Conservation (phyloP, 192 early-diverging fungal species). For the Mortierella alpina region DNA sequence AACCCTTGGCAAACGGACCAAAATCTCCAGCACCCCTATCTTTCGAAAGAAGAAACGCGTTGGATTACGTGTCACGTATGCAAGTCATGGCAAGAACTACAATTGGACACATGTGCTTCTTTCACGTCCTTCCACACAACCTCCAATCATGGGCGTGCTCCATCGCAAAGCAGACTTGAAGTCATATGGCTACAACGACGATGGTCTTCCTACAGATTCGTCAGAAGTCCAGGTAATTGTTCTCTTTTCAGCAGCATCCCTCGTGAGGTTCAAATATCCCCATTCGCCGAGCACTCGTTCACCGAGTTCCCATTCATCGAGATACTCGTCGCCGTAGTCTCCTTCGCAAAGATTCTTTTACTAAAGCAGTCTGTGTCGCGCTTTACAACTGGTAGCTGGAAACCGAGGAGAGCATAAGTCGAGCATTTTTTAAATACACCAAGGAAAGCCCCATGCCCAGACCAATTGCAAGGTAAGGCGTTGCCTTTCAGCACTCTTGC, state of each 20-base stretch:
- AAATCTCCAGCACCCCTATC: too few relatives aligned
- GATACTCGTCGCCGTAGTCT: too few relatives aligned
- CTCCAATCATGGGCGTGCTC: conserved; percentile 38
- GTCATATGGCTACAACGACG: conserved; percentile 57
- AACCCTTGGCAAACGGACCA: too few relatives aligned
- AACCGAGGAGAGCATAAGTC: conserved; percentile 33
- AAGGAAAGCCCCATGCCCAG: conserved; percentile 29
- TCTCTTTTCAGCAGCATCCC: too few relatives aligned
- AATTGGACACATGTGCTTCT: too few relatives aligned
- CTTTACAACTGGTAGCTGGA: conserved; percentile 11
- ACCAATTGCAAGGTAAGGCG: conserved; percentile 23
- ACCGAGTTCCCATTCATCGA: too few relatives aligned
- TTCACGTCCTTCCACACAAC: neutral
- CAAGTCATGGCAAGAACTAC: too few relatives aligned
- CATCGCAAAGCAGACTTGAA: conserved; percentile 17
- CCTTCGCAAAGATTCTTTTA: too few relatives aligned
- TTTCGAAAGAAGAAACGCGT: too few relatives aligned
- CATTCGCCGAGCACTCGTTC: neutral
- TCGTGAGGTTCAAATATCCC: neutral
- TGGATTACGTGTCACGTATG: too few relatives aligned
- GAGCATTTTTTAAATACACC: conserved; percentile 27
- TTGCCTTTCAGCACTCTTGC: neutral
- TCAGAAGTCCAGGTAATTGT: conserved; percentile 66
- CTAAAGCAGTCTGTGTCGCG: too few relatives aligned
- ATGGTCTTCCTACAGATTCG: conserved; percentile 67